phyloP scores from a whole-genome alignment of 2,329 filamentous ascomycete genomes.

The Cladosporium cucumerinum region DNA sequence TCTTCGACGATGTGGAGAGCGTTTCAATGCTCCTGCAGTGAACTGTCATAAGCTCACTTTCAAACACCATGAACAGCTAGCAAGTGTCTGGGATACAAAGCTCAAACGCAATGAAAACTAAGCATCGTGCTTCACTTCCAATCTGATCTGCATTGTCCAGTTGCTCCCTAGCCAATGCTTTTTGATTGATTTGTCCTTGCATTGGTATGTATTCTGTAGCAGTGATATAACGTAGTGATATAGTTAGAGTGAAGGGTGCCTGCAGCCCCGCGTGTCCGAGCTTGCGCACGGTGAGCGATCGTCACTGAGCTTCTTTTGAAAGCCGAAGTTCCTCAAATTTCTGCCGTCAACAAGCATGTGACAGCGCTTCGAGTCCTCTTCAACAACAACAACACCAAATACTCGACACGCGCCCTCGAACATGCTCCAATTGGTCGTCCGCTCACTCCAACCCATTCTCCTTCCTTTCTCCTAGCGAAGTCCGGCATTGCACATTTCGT shows the following conservation, averaged over 20 bases:
- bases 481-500: background rate
- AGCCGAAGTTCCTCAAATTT: slow-evolving; percentile 3
- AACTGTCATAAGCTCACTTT: background rate
- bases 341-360: slow-evolving; percentile 14
- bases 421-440: slow-evolving; percentile 5
- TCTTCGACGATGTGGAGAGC: background rate
- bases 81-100: too few relatives aligned
- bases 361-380: background rate
- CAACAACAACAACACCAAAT: background rate
- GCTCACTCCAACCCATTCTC: background rate
- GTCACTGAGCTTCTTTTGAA: background rate
- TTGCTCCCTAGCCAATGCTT: too few relatives aligned
- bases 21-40: background rate
- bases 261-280: background rate
- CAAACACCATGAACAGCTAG: background rate
- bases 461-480: background rate
- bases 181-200: too few relatives aligned
- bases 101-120: too few relatives aligned
- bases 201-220: background rate
- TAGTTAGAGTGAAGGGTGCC: too few relatives aligned
- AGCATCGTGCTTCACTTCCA: too few relatives aligned
- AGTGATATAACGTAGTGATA: background rate
- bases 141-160: too few relatives aligned
- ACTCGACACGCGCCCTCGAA: background rate
- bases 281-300: background rate